Evolutionary conservation across 164 flowering plant genomes (phyloP).

Genomic region (Stephania cephalantha): DNA sequence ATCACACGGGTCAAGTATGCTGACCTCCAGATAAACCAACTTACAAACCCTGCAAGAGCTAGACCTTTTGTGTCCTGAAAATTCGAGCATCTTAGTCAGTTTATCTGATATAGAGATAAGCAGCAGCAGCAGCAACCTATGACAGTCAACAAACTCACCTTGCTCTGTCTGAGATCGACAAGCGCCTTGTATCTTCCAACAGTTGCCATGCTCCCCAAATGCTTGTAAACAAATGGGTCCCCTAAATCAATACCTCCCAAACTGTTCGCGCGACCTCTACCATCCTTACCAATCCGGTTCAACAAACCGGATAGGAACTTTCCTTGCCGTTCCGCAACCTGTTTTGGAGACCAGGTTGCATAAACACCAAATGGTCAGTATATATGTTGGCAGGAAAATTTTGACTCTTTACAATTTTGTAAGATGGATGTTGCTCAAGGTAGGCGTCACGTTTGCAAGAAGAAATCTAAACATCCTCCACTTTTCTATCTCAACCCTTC

Average conservation of each 20-base stretch:
- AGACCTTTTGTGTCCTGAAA: conserved; percentile 75
- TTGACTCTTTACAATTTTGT: neutral
- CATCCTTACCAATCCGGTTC: conserved; percentile 66
- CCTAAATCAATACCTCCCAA: conserved; percentile 52
- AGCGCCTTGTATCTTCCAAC: conserved; percentile 94
- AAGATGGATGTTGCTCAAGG: neutral
- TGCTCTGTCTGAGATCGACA: conserved; percentile 90
- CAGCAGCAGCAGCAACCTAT: too few species aligned
- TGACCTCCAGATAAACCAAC: conserved; percentile 95
- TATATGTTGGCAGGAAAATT: neutral
- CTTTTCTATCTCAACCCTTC: neutral
- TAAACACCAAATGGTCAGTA: neutral
- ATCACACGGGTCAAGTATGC: conserved; percentile 88
- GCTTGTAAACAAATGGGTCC: conserved; percentile 75
- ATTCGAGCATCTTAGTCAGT: conserved; percentile 7
- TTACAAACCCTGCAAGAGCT: conserved; percentile 66
- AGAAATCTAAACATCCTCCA: neutral
- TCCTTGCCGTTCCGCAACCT: conserved; percentile 98
- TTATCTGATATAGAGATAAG: neutral
- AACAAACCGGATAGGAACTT: conserved; percentile 60
- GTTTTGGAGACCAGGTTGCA: conserved; percentile 9
- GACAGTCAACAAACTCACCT: conserved; percentile 32
- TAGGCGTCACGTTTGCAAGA: neutral
- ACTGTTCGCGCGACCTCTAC: conserved; percentile 66
- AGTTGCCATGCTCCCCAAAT: conserved; percentile 95